These are phyloP conservation scores for Rhodotorula sp. DNA, from an alignment of 1,284 basidiomycete species.

Conservation along the genomic window DNA sequence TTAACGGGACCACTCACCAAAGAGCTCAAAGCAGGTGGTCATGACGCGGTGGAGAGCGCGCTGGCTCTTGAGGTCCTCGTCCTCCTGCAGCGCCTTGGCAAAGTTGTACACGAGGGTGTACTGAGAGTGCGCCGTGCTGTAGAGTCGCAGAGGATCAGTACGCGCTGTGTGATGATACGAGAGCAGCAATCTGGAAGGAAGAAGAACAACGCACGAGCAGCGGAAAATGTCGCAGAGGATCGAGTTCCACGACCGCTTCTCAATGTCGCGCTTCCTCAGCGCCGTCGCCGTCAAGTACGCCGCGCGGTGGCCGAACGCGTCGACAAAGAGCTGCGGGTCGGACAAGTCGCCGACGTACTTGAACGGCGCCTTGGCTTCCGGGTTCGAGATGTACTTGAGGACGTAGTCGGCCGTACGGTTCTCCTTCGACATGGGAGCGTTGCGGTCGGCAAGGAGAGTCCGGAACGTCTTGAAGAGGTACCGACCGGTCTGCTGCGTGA, in stretches of 20 bases:
- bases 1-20: conserved; percentile 20
- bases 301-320: conserved; percentile 51
- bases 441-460: conserved; percentile 29
- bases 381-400: conserved; percentile 47
- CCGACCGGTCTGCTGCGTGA: conserved; percentile 50
- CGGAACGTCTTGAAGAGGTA: conserved; percentile 49
- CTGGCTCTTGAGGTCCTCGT: conserved; percentile 47
- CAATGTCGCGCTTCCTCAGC: conserved; percentile 48
- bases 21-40: conserved; percentile 46
- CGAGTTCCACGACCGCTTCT: conserved; percentile 49
- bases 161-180: background rate
- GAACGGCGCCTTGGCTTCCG: conserved; percentile 44
- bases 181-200: background rate
- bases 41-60: conserved; percentile 49
- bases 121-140: conserved; percentile 44
- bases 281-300: conserved; percentile 49
- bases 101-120: conserved; percentile 50
- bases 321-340: conserved; percentile 47
- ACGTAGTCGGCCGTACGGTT: conserved; percentile 49
- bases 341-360: conserved; percentile 44
- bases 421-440: conserved; percentile 33
- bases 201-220: conserved; percentile 42
- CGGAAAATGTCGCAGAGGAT: conserved; percentile 50
- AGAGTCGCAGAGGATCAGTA: no score
- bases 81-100: conserved; percentile 49